Percentiles rank a stretch among this genome's conserved stretches.
Conservation (phyloP, 768 basidiomycete species). For the Fomitopsis serialis region DNA sequence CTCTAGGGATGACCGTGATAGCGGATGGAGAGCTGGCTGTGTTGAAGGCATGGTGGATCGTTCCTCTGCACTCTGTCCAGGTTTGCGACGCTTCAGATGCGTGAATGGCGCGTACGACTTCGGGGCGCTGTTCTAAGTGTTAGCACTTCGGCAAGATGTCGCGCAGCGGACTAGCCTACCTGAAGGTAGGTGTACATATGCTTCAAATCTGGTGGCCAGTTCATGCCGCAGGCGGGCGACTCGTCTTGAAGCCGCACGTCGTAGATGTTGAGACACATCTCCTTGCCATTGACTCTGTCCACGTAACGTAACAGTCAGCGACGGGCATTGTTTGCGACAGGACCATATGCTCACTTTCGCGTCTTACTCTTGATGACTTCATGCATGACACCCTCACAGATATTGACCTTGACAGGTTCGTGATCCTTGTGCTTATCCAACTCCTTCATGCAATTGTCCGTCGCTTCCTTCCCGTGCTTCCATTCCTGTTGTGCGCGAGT, state of each 20-base stretch:
- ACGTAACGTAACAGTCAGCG: not conserved
- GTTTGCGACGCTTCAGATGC: slow-evolving; percentile 68
- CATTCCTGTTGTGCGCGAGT: slow-evolving; percentile 56
- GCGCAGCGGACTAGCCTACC: slow-evolving; percentile 42
- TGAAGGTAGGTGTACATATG: slow-evolving; percentile 74
- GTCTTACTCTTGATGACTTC: slow-evolving; percentile 36
- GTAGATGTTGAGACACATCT: slow-evolving; percentile 90
- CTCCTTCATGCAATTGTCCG: slow-evolving; percentile 53
- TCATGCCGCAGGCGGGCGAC: slow-evolving; percentile 90
- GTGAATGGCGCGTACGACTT: slow-evolving; percentile 82
- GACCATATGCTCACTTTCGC: slow-evolving; percentile 24
- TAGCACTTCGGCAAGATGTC: not conserved
- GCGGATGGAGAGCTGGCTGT: slow-evolving; percentile 57
- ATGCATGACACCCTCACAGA: slow-evolving; percentile 58
- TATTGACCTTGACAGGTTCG: slow-evolving; percentile 49
- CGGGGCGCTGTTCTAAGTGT: slow-evolving; percentile 53
- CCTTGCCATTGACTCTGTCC: slow-evolving; percentile 56
- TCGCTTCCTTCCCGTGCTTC: slow-evolving; percentile 47
- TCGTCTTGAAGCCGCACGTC: slow-evolving; percentile 89
- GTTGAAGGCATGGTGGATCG: slow-evolving; percentile 59
- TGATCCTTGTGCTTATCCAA: slow-evolving; percentile 35
- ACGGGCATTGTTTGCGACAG: not conserved
- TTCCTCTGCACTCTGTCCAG: slow-evolving; percentile 83
- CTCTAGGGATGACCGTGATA: slow-evolving; percentile 67
- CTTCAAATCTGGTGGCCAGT: slow-evolving; percentile 88